Percentiles rank a stretch among this genome's conserved stretches.
These are phyloP conservation scores for Triadica sebifera DNA, from an alignment of 345 rosid species.

Conservation along the genomic window DNA sequence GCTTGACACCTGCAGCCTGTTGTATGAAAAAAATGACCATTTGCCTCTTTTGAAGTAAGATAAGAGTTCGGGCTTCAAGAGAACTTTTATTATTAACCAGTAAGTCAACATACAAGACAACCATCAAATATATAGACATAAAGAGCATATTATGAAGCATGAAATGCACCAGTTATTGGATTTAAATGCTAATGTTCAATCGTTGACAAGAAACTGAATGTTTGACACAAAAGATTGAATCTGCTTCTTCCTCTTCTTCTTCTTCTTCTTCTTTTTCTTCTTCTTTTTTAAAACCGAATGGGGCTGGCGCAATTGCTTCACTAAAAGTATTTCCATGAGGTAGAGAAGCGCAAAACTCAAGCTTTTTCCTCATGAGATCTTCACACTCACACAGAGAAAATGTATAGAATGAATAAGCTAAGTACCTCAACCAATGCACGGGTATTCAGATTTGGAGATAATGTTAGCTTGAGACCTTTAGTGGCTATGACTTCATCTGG, in stretches of 20 bases:
- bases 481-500: conserved; percentile 96
- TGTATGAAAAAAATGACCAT: conserved; percentile 10
- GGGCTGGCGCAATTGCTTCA: not conserved
- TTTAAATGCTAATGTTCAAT: not conserved
- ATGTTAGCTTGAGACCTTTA: conserved; percentile 90
- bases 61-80: not conserved
- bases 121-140: not conserved
- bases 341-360: not conserved
- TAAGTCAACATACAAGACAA: not conserved
- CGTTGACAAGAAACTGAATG: not conserved
- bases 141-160: not conserved
- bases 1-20: conserved; percentile 91
- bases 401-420: not conserved
- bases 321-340: not conserved
- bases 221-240: not conserved
- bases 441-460: conserved; percentile 89
- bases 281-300: not conserved
- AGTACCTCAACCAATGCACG: conserved; percentile 85
- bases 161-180: not conserved
- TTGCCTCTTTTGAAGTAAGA: conserved; percentile 5
- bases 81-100: not conserved
- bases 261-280: too few relatives aligned
- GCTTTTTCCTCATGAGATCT: not conserved
- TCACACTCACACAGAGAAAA: not conserved
- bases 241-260: not conserved